Conservation (phyloP, 768 basidiomycete species). For the Tricholoma saponaceum region DNA sequence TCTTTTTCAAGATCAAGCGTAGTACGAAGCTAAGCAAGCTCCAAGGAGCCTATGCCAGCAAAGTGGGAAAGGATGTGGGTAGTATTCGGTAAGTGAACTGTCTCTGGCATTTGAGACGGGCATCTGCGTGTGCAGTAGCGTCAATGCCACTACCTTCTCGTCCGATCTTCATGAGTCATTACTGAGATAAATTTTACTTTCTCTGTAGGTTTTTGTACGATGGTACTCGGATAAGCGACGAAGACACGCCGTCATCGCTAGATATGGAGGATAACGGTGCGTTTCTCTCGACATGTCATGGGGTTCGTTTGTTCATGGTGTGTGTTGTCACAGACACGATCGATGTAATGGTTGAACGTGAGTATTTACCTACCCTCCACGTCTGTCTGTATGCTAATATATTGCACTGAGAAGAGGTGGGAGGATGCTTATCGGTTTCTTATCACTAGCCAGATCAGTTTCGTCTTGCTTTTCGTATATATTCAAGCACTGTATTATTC, state of each 20-base stretch:
- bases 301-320: not conserved
- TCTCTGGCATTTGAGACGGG: not conserved
- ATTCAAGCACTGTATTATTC: not conserved
- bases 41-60: slow-evolving; percentile 87
- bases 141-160: slow-evolving; percentile 2
- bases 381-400: not conserved
- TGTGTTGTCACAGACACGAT: slow-evolving; percentile 62
- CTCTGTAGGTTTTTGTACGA: slow-evolving; percentile 84
- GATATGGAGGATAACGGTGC: slow-evolving; percentile 89
- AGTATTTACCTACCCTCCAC: slow-evolving; percentile 22
- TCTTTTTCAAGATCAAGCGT: slow-evolving; percentile 97
- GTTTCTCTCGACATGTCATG: slow-evolving; percentile 14
- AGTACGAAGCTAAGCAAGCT: slow-evolving; percentile 90
- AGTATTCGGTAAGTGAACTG: slow-evolving; percentile 72
- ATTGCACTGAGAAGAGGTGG: not conserved
- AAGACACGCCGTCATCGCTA: slow-evolving; percentile 80
- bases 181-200: not conserved
- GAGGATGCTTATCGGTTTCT: not conserved
- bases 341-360: slow-evolving; percentile 97
- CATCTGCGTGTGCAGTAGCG: not conserved
- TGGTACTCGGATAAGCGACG: slow-evolving; percentile 78
- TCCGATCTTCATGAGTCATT: not conserved
- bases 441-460: not conserved
- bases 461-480: not conserved
- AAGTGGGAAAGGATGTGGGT: slow-evolving; percentile 84